Conservation (phyloP, 1,284 basidiomycete genomes). For the Fereydounia khargensis region DNA sequence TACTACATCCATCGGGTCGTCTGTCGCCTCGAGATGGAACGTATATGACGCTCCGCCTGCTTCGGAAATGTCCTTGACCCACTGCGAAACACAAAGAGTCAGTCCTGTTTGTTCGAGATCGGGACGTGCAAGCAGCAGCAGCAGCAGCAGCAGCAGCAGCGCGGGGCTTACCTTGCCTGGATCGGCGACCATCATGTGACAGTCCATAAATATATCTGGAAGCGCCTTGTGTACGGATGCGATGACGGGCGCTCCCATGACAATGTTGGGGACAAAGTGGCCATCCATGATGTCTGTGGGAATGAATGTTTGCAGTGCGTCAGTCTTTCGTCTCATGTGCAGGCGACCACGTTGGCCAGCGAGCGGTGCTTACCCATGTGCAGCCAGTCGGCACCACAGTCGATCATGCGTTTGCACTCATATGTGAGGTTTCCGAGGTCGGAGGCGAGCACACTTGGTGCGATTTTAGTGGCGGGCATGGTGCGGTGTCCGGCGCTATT, state of each 20-base stretch:
- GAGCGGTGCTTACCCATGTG: slow-evolving; percentile 63
- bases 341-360: no score
- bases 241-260: slow-evolving; percentile 80
- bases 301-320: no score
- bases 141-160: neutral
- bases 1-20: slow-evolving; percentile 54
- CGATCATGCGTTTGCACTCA: slow-evolving; percentile 55
- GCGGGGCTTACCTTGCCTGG: slow-evolving; percentile 71
- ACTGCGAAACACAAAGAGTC: slow-evolving; percentile 62
- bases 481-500: no score
- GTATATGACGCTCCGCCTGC: slow-evolving; percentile 94
- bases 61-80: slow-evolving; percentile 92
- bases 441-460: slow-evolving; percentile 54
- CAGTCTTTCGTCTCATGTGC: no score
- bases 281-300: slow-evolving; percentile 62
- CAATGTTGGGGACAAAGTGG: slow-evolving; percentile 88
- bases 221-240: slow-evolving; percentile 82
- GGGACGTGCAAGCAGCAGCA: no score
- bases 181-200: slow-evolving; percentile 99
- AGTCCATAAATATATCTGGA: slow-evolving; percentile 98
- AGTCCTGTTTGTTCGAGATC: no score
- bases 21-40: slow-evolving; percentile 86
- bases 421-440: slow-evolving; percentile 54
- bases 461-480: slow-evolving; percentile 53
- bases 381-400: slow-evolving; percentile 55